These are phyloP conservation scores for Hirsutella minnesotensis DNA, from an alignment of 2,329 filamentous ascomycete genomes.

Conservation along the genomic window DNA sequence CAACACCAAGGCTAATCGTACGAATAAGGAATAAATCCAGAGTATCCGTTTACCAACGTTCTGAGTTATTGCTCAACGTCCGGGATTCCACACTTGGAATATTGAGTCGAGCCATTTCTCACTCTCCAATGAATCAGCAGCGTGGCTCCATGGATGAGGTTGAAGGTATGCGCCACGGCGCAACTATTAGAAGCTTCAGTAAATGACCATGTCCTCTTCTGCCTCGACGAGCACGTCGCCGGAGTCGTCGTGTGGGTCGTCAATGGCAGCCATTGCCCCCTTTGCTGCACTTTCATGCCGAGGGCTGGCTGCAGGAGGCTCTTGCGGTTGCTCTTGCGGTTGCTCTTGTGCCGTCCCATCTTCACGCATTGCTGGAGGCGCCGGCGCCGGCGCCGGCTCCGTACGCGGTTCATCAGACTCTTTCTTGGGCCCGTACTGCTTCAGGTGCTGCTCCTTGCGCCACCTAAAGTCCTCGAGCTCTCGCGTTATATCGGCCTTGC, in stretches of 20 bases:
- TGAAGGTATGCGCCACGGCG: background rate
- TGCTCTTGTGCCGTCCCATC: background rate
- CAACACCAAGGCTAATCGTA: too few species aligned
- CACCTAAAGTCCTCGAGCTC: constrained; percentile 53
- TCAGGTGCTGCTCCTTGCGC: constrained; percentile 27
- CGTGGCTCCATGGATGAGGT: background rate
- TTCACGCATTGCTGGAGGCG: constrained; percentile 1
- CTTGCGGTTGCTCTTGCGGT: constrained; percentile 4
- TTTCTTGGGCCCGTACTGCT: constrained; percentile 13
- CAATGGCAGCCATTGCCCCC: constrained; percentile 12
- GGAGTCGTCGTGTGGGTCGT: constrained; percentile 52
- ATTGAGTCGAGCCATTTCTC: too few species aligned
- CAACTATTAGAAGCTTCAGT: constrained; percentile 35
- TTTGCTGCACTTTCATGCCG: background rate
- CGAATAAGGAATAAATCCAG: too few species aligned
- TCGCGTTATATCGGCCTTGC: constrained; percentile 48
- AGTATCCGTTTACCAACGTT: too few species aligned
- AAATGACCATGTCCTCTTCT: constrained; percentile 85
- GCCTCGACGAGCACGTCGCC: constrained; percentile 73
- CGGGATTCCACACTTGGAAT: too few species aligned
- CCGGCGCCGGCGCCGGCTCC: constrained; percentile 12
- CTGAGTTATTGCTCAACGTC: too few species aligned
- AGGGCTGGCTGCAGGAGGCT: constrained; percentile 1
- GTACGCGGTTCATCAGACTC: constrained; percentile 17
- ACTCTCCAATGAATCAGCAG: too few species aligned